Percentiles rank a stretch among this genome's conserved stretches.
phyloP scores from a whole-genome alignment of 1,139 yeast genomes.

The Nadsonia starkeyi-henricii region DNA sequence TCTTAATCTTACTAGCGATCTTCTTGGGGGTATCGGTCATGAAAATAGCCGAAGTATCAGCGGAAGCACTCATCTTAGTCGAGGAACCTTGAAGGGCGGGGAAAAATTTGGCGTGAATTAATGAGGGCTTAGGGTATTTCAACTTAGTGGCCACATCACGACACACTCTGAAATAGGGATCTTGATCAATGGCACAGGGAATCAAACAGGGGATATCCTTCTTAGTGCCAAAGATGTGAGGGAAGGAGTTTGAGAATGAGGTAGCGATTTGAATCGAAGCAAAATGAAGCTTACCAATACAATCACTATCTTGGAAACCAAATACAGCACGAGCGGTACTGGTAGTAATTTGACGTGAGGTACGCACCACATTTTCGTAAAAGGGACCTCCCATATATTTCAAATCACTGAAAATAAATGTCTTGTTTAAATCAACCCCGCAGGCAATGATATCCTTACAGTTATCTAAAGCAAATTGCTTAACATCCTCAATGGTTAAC shows the following conservation, averaged over 20 bases:
- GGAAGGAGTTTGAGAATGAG: constrained; percentile 91
- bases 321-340: constrained; percentile 96
- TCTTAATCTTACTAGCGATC: constrained; percentile 88
- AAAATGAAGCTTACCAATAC: constrained; percentile 89
- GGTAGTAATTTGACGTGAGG: constrained; percentile 91
- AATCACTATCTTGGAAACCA: constrained; percentile 89
- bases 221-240: constrained; percentile 71
- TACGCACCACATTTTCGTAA: constrained; percentile 86
- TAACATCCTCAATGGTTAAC: constrained; percentile 79
- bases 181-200: constrained; percentile 99
- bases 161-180: constrained; percentile 94
- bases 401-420: constrained; percentile 86
- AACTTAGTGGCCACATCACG: constrained; percentile 94
- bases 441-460: constrained; percentile 90
- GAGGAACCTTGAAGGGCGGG: constrained; percentile 97
- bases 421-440: constrained; percentile 88
- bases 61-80: constrained; percentile 95
- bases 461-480: constrained; percentile 54
- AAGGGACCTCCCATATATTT: constrained; percentile 88
- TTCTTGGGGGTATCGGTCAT: constrained; percentile 91
- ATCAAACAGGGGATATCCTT: constrained; percentile 84
- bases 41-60: constrained; percentile 70
- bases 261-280: constrained; percentile 94
- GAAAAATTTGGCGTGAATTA: constrained; percentile 90
- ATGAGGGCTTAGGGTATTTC: constrained; percentile 79